Conservation (phyloP, 73 alveolate genomes). For the Chromera velia region DNA sequence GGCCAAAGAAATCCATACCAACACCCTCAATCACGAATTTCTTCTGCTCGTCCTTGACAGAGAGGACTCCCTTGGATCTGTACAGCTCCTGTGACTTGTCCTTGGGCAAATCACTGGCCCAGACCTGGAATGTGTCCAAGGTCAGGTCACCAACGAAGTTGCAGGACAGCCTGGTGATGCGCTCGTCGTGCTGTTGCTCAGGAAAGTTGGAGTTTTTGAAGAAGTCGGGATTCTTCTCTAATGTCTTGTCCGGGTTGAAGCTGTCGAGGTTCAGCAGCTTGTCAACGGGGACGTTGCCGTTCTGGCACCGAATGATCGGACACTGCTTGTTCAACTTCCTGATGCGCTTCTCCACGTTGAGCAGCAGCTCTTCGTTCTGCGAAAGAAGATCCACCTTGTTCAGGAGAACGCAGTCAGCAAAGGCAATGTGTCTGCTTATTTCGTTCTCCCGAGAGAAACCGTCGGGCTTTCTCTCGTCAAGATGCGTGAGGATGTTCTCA, state of each 20-base stretch:
- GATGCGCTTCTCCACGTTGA: neutral
- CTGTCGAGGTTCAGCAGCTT: conserved; percentile 23
- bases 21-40: neutral
- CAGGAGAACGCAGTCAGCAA: conserved; percentile 42
- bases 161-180: neutral
- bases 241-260: conserved; percentile 24
- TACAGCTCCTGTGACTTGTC: conserved; percentile 21
- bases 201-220: conserved; percentile 22
- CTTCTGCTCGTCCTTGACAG: neutral
- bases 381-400: conserved; percentile 36
- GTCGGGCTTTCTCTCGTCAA: conserved; percentile 35
- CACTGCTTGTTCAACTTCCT: conserved; percentile 16
- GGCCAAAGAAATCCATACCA: neutral
- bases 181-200: conserved; percentile 11
- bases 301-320: conserved; percentile 1
- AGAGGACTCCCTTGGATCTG: conserved; percentile 38
- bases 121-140: conserved; percentile 4
- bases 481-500: conserved; percentile 39
- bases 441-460: conserved; percentile 52
- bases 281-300: neutral
- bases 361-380: neutral
- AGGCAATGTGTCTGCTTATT: conserved; percentile 43
- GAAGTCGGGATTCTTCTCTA: conserved; percentile 27
- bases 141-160: neutral
- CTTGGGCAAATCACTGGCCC: conserved; percentile 21